Evolutionary conservation across 257 asterid species (phyloP), one percentile per base, ranked within the genome.

Genomic region (Haberlea rhodopensis): DNA sequence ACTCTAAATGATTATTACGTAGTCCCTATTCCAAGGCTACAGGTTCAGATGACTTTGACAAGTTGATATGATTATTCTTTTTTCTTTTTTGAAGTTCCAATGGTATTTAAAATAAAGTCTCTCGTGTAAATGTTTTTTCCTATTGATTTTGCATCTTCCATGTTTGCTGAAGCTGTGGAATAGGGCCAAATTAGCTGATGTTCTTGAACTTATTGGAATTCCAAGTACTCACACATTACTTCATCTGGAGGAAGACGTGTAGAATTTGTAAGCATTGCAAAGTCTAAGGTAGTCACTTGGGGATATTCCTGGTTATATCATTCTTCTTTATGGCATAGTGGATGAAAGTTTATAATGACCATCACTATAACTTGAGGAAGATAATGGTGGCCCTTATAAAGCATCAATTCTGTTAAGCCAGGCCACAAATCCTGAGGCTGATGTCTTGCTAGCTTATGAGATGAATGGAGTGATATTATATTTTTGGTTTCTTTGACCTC

Each of bases 381-480:
- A 92, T 74, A 87, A 84, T 48, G 97, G 98, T 62, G 98, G 98
- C 61, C 97, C 98, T 32, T 92, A 92, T 71, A 92, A 85, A 79
- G 97, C 96, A 58, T 92, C 97, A 48, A 87, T 92, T 73, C 95
- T 94, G 53, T 65, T 92, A 69, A 80, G 75, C 74, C 97, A 89
- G 66, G 97, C 98, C 72, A 89, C 97, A 64, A 84, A 83, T 68
- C 96, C 98, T 1, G 94, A 76, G 74, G 90, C 94, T 79, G 98
- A 89, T 78, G 95, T 92, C 75, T 77, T 92, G 55, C 81, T 92
- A 8, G 97, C 98, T 73, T 92, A 92, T 75, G 98, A 92, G 80
- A 92, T 92, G 97, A 92, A 92, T 55, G 97, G 97, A 57, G 88
- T 89, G 98, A 96, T 92, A 82, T 32, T 58, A 23, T 51, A 5